These are phyloP conservation scores for Sphaerobolus stellatus DNA, from an alignment of 1,284 basidiomycete genomes.

Conservation along the genomic window DNA sequence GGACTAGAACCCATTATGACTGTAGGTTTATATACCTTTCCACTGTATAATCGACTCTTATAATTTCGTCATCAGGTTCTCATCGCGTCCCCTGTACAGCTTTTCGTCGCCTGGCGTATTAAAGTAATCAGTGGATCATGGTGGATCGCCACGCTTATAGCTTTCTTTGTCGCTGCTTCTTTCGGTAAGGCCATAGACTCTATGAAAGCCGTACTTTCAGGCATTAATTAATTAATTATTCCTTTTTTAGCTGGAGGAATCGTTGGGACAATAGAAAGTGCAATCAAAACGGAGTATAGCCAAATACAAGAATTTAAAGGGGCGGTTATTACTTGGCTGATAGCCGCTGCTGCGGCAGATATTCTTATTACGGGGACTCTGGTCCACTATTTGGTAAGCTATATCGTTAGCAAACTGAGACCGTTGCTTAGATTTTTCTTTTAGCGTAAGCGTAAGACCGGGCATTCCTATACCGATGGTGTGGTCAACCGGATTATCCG, in stretches of 20 bases:
- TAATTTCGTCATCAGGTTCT: conserved; percentile 34
- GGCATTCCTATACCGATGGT: background rate
- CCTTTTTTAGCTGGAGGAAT: conserved; percentile 41
- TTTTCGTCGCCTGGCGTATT: conserved; percentile 55
- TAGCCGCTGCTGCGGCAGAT: conserved; percentile 44
- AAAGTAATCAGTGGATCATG: conserved; percentile 41
- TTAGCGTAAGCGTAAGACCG: background rate
- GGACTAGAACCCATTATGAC: conserved; percentile 23
- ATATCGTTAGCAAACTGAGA: background rate
- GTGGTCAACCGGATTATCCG: background rate
- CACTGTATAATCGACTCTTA: background rate
- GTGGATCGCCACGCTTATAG: conserved; percentile 37
- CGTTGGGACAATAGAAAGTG: conserved; percentile 39
- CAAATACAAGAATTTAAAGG: conserved; percentile 43
- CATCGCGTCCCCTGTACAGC: conserved; percentile 50
- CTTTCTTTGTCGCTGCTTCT: conserved; percentile 38
- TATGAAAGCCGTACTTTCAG: background rate
- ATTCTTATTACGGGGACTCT: conserved; percentile 46
- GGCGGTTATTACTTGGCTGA: conserved; percentile 49
- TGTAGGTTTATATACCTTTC: conserved; percentile 9
- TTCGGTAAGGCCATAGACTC: conserved; percentile 31
- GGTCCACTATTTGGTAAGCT: conserved; percentile 43
- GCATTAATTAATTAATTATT: background rate
- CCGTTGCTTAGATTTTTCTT: background rate
- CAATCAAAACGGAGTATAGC: conserved; percentile 37